Percentiles rank a stretch among this genome's conserved stretches.
Conservation (phyloP, 768 basidiomycete species). For the Xerocomellus amylosporus region DNA sequence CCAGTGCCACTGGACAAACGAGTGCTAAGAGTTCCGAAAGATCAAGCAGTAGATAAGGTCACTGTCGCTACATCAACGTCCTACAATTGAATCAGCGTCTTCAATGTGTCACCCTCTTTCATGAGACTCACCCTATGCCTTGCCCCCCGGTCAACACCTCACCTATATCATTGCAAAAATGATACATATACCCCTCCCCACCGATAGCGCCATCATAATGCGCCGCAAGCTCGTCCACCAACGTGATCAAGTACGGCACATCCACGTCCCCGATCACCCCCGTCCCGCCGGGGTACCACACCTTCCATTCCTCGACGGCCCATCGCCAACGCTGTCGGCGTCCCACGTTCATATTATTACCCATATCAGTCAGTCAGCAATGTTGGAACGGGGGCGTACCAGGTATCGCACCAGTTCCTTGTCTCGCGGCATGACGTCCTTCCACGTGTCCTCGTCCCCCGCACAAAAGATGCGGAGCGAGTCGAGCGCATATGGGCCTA, state of each 20-base stretch:
- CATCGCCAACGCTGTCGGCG: constrained; percentile 66
- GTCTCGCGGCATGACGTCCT: constrained; percentile 57
- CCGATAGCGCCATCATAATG: constrained; percentile 24
- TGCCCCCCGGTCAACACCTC: not conserved
- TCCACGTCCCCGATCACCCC: constrained; percentile 42
- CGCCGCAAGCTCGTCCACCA: constrained; percentile 40
- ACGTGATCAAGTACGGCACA: constrained; percentile 36
- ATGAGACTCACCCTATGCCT: not conserved
- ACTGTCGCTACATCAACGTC: too few species aligned
- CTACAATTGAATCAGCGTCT: not conserved
- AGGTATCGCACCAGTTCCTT: constrained; percentile 69
- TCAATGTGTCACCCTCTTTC: not conserved
- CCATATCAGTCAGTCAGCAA: not conserved
- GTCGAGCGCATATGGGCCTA: constrained; percentile 71
- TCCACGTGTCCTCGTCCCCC: constrained; percentile 49
- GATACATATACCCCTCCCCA: constrained; percentile 26
- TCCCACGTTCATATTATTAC: not conserved
- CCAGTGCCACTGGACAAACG: too few species aligned
- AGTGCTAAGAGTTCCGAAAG: too few species aligned
- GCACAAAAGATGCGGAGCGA: constrained; percentile 71
- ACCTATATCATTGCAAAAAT: constrained; percentile 26
- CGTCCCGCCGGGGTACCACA: constrained; percentile 44
- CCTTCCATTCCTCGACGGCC: constrained; percentile 52
- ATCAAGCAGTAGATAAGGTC: not conserved
- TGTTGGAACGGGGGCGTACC: constrained; percentile 38